Percentiles rank a stretch among this genome's conserved stretches.
phyloP scores from a whole-genome alignment of 2,329 filamentous ascomycete genomes.

The Ilyonectria mors-panacis region DNA sequence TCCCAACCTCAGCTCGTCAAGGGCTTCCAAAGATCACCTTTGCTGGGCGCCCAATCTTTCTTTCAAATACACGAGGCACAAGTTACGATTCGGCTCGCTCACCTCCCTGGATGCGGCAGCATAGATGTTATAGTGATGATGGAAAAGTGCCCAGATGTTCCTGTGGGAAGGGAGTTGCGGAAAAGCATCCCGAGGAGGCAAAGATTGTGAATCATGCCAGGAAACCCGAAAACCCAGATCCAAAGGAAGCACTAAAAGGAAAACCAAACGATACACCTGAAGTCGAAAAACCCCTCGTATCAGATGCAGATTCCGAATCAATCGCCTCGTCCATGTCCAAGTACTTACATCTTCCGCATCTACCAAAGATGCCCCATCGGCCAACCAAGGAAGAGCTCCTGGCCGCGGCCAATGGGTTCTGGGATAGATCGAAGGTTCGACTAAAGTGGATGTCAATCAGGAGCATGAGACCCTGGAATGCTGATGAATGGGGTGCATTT shows the following conservation, averaged over 20 bases:
- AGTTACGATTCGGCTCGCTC: neutral
- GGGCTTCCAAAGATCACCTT: slow-evolving; percentile 22
- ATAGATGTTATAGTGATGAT: slow-evolving; percentile 39
- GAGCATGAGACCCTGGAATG: slow-evolving; percentile 93
- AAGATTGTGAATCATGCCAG: slow-evolving; percentile 35
- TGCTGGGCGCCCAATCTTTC: slow-evolving; percentile 18
- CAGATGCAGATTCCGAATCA: slow-evolving; percentile 54
- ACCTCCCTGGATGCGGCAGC: slow-evolving; percentile 28
- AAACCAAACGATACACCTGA: slow-evolving; percentile 23
- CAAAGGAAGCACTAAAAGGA: slow-evolving; percentile 32
- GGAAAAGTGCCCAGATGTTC: slow-evolving; percentile 40
- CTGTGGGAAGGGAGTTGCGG: slow-evolving; percentile 43
- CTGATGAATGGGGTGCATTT: slow-evolving; percentile 96
- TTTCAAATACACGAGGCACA: slow-evolving; percentile 17
- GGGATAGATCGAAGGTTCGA: slow-evolving; percentile 88
- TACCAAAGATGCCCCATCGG: slow-evolving; percentile 83
- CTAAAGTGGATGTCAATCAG: slow-evolving; percentile 99
- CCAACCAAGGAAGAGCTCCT: slow-evolving; percentile 95
- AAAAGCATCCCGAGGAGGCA: slow-evolving; percentile 11
- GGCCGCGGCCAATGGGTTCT: slow-evolving; percentile 92
- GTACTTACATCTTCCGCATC: slow-evolving; percentile 70
- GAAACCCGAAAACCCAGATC: slow-evolving; percentile 29
- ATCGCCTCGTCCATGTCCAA: slow-evolving; percentile 69
- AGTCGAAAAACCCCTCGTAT: slow-evolving; percentile 24
- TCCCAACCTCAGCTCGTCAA: slow-evolving; percentile 16